Percentiles rank a stretch among this genome's conserved stretches.
Evolutionary conservation across 352 stramenopile genomes (phyloP).

Genomic region (Globisporangium irregulare): DNA sequence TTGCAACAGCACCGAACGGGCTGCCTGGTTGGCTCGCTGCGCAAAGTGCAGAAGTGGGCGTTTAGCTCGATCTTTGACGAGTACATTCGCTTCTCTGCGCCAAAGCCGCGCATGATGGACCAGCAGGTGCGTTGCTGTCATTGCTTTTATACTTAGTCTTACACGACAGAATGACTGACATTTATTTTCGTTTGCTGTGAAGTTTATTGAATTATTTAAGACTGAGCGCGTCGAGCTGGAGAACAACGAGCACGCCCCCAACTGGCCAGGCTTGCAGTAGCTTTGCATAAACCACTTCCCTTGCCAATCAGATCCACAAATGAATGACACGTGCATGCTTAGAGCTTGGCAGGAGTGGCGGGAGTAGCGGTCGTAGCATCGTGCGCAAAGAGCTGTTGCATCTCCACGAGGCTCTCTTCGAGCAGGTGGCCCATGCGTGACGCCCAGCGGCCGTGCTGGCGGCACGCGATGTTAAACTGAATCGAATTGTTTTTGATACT

Average conservation of each 20-base stretch:
- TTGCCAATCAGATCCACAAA: slow-evolving; percentile 7
- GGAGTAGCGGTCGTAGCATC: slow-evolving; percentile 15
- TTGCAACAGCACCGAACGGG: slow-evolving; percentile 65
- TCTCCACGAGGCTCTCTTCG: slow-evolving; percentile 74
- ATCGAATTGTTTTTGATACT: slow-evolving; percentile 78
- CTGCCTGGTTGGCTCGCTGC: slow-evolving; percentile 72
- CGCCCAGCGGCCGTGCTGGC: slow-evolving; percentile 44
- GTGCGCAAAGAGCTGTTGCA: slow-evolving; percentile 62
- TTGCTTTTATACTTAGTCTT: not conserved
- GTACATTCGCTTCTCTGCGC: slow-evolving; percentile 83
- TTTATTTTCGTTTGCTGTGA: slow-evolving; percentile 10
- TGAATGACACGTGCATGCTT: slow-evolving; percentile 29
- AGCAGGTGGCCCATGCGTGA: slow-evolving; percentile 69
- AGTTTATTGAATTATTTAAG: slow-evolving; percentile 87
- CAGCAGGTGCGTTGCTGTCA: slow-evolving; percentile 47
- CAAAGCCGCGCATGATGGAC: slow-evolving; percentile 87
- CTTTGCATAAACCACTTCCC: not conserved
- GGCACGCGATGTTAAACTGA: slow-evolving; percentile 83
- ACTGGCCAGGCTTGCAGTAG: slow-evolving; percentile 48
- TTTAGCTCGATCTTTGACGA: slow-evolving; percentile 85
- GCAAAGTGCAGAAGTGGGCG: slow-evolving; percentile 80
- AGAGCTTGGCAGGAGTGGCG: slow-evolving; percentile 26
- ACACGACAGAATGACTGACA: not conserved
- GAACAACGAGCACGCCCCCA: slow-evolving; percentile 50
- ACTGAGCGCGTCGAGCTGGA: slow-evolving; percentile 66